phyloP scores from a whole-genome alignment of 495 filamentous ascomycete species.

The Lepidopterella palustris region DNA sequence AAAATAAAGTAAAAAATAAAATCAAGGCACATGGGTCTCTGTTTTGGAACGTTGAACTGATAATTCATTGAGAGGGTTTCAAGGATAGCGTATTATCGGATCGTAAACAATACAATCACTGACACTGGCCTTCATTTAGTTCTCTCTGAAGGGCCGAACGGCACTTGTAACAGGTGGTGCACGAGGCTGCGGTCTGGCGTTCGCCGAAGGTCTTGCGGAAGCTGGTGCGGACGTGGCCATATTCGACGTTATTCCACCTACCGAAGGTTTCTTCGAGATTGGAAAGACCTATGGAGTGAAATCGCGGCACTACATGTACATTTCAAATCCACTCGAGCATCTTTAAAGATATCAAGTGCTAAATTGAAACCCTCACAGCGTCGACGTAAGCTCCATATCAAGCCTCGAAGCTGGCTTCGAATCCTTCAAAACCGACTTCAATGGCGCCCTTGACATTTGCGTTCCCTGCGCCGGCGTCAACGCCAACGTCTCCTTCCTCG shows the following conservation, averaged over 20 bases:
- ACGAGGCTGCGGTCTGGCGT: background rate
- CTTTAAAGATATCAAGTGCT: background rate
- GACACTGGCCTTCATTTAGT: background rate
- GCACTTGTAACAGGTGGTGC: conserved; percentile 1
- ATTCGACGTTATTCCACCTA: background rate
- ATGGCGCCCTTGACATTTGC: conserved; percentile 1
- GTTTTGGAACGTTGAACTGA: too few species aligned
- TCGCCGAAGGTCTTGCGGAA: conserved; percentile 3
- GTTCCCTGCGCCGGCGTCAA: background rate
- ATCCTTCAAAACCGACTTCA: background rate
- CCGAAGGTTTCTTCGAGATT: conserved; percentile 3
- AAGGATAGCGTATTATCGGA: too few species aligned
- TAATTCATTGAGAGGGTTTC: too few species aligned
- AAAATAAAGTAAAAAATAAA: too few species aligned
- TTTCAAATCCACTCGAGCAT: background rate
- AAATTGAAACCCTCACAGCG: background rate
- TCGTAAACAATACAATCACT: background rate
- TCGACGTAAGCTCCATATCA: conserved; percentile 6
- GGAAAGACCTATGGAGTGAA: background rate
- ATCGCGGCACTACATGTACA: background rate
- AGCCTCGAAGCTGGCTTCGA: conserved; percentile 1
- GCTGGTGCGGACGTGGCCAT: background rate
- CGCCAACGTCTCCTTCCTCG: background rate
- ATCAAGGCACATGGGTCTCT: too few species aligned
- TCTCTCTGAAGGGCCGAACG: background rate